Base-by-base conservation (phyloP, 202 grass and related monocot genomes). In the Schoenoplectus triqueter region DNA sequence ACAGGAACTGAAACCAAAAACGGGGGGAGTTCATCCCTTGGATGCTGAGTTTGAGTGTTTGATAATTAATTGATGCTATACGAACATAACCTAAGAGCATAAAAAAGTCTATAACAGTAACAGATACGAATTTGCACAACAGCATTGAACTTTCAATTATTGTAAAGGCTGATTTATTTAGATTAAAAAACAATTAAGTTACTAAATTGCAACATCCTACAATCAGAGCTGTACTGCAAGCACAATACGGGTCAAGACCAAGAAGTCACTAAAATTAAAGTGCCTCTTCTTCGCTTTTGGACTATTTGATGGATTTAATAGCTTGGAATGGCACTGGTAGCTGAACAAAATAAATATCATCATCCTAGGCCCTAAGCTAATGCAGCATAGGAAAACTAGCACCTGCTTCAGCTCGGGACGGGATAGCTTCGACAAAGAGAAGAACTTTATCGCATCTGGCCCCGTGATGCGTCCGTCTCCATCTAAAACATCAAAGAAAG, bases 381-480 rank as follows among this genome's bases (percentile, higher is more conserved):
- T 65, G 4, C 70, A 82, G 60, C 6, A 48, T 47, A 57, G 20
- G 39, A 50, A 62, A 78, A 15, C 39, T 10, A 44, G 6, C 72
- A 95, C 96, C 93, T 95, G 90, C 83, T 95, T 99, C 69, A 99
- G 93, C 79, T 95, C 93, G 49, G 93, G 56, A 65, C 96, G 93
- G 62, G 96, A 88, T 66, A 95, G 88, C 81, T 92, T 95, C 50
- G 96, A 99, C 91, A 92, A 92, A 84, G 80, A 85, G 86, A 99
- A 99, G 81, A 95, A 95, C 84, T 90, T 99, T 81, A 91, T 93
- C 78, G 96, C 96, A 78, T 99, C 96, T 9, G 89, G 89, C 45
- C 96, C 93, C 9, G 91, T 92, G 90, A 99, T 91, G 81, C 96
- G 96, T 18, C 93, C 91, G 83, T 99, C 93, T 65, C 88, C 93